Evolutionary conservation across 2,329 filamentous ascomycete species (phyloP), one percentile per base, ranked within the genome.

Genomic region (Aspergillus ruber): DNA sequence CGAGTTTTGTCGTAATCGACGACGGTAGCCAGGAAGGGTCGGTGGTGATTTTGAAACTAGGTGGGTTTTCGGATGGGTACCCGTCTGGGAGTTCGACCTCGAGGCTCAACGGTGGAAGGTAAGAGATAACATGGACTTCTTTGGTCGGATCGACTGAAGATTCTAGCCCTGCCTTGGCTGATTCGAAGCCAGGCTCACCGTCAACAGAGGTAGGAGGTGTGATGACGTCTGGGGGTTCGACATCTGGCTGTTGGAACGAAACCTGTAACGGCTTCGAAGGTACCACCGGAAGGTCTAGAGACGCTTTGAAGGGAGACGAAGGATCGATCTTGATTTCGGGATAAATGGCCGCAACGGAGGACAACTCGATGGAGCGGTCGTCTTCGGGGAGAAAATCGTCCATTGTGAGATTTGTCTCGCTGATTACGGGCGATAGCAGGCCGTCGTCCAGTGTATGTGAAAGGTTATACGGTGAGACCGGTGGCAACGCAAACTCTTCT

Each of bases 291-390:
- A 85, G 61, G 18, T 81, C 74, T 42, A 85, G 69, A 4, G 70
- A 73, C 1, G 78, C 79, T 47, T 66, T 65, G 56, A 75, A 79
- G 0, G 72, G 69, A 29, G 69, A 60, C 7, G 58, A 56, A 7
- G 73, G 58, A 45, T 81, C 72, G 49, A 77, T 62, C 27, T 68
- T 64, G 15, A 84, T 73, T 64, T 85, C 81, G 1, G 81, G 81
- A 50, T 74, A 85, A 48, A 85, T 85, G 43, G 81, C 80, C 40
- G 74, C 71, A 48, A 85, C 74, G 20, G 80, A 75, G 8, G 72
- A 74, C 42, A 84, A 68, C 64, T 85, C 81, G 55, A 82, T 74
- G 25, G 73, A 70, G 51, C 81, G 75, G 55, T 84, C 81, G 59
- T 84, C 80, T 10, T 78, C 74, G 9, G 48, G 46, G 18, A 57